These are phyloP conservation scores for Agaricus sinodeliciosus DNA, from an alignment of 768 basidiomycete species.

Conservation along the genomic window DNA sequence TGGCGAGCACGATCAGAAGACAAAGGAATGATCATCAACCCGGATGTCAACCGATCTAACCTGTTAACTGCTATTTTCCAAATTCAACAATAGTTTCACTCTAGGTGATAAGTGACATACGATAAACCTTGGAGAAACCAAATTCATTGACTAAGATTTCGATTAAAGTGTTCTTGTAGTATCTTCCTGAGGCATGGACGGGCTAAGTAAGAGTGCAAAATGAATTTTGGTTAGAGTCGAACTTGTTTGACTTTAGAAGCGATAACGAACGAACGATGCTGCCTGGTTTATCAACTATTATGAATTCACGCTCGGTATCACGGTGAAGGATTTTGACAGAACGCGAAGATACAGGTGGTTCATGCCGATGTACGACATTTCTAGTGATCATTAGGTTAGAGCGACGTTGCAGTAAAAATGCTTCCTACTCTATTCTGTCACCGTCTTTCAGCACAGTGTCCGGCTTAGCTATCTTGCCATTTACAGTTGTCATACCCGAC, in stretches of 20 bases:
- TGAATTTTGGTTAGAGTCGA: conserved; percentile 8
- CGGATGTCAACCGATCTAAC: conserved; percentile 89
- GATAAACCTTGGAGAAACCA: conserved; percentile 74
- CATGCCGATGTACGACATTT: conserved; percentile 94
- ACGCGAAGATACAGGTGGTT: conserved; percentile 86
- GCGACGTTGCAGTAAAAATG: neutral
- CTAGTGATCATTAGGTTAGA: conserved; percentile 28
- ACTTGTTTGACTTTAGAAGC: neutral
- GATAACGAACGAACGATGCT: conserved; percentile 69
- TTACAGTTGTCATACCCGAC: conserved; percentile 92
- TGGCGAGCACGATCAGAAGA: conserved; percentile 59
- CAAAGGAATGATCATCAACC: conserved; percentile 89
- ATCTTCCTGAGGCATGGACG: conserved; percentile 89
- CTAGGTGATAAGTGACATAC: conserved; percentile 41
- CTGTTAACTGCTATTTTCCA: conserved; percentile 78
- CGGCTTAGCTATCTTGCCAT: conserved; percentile 79
- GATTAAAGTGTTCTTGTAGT: conserved; percentile 80
- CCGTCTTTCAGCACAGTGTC: conserved; percentile 78
- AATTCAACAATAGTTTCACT: conserved; percentile 7
- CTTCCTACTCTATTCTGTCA: conserved; percentile 80
- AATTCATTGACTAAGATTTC: conserved; percentile 84
- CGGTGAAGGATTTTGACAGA: conserved; percentile 76
- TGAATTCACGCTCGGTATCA: conserved; percentile 73
- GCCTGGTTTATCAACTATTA: conserved; percentile 95
- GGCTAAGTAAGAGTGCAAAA: conserved; percentile 44